Evolutionary conservation across 1,284 basidiomycete species (phyloP).

Genomic region (Polyporus tsugae): DNA sequence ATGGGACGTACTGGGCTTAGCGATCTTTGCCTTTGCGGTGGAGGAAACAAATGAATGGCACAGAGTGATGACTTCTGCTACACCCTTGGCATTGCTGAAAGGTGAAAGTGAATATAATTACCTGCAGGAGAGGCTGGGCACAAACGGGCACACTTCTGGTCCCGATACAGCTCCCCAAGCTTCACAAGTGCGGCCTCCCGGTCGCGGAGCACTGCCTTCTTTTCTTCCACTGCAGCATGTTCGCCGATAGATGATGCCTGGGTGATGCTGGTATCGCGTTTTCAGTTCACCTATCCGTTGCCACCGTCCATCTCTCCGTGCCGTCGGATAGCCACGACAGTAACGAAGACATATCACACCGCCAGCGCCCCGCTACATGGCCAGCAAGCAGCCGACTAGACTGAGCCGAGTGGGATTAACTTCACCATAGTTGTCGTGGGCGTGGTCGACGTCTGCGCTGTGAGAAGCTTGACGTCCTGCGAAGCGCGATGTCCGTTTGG

Average conservation of each 20-base stretch:
- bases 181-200: slow-evolving; percentile 90
- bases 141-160: slow-evolving; percentile 70
- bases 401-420: no score
- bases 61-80: slow-evolving; percentile 88
- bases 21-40: slow-evolving; percentile 98
- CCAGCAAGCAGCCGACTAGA: no score
- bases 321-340: no score
- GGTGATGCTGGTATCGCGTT: slow-evolving; percentile 24
- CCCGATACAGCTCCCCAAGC: slow-evolving; percentile 89
- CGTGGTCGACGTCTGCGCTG: neutral
- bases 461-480: neutral
- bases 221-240: slow-evolving; percentile 43
- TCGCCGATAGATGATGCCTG: slow-evolving; percentile 26
- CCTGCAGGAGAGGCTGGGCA: neutral
- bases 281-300: neutral
- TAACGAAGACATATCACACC: no score
- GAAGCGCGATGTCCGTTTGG: neutral
- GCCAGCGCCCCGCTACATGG: no score
- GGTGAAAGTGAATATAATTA: neutral
- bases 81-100: slow-evolving; percentile 81
- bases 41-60: slow-evolving; percentile 93
- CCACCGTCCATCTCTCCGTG: neutral
- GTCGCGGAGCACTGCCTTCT: slow-evolving; percentile 72
- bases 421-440: neutral
- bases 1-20: slow-evolving; percentile 84